phyloP scores from a whole-genome alignment of 768 basidiomycete species.

The Coprinopsis sp. region DNA sequence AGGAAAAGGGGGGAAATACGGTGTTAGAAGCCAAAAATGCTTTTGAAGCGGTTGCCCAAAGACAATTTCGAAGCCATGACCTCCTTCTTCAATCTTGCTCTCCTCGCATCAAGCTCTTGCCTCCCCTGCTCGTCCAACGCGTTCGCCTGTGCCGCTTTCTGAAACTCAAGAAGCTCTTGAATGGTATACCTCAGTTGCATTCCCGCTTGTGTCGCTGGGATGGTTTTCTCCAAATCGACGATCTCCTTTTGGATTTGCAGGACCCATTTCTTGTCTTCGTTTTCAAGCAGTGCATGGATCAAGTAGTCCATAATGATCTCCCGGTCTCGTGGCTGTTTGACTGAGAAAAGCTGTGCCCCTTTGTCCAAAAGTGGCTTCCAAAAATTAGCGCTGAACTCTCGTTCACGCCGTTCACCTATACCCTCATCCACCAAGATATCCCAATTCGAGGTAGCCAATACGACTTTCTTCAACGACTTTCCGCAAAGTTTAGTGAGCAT shows the following conservation, averaged over 20 bases:
- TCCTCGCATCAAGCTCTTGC: too few relatives aligned
- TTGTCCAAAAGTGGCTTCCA: background rate
- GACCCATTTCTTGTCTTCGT: too few relatives aligned
- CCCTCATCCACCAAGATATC: background rate
- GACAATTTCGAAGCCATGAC: too few relatives aligned
- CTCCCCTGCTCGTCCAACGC: too few relatives aligned
- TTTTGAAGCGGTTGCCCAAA: too few relatives aligned
- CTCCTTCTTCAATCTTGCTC: too few relatives aligned
- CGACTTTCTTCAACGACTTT: conserved; percentile 2
- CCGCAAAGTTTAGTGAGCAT: conserved; percentile 10
- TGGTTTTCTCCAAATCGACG: background rate
- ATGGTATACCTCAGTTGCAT: background rate
- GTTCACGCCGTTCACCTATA: background rate
- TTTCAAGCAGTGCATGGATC: background rate
- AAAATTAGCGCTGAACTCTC: background rate
- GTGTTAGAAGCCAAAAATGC: too few relatives aligned
- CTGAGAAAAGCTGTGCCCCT: background rate
- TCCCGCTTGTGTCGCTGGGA: background rate
- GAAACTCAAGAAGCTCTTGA: background rate
- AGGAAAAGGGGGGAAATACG: too few relatives aligned
- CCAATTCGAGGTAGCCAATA: conserved; percentile 11
- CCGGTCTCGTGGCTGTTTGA: background rate
- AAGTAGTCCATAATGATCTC: background rate
- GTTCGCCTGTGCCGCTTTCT: too few relatives aligned
- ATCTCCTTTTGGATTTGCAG: background rate